Percentiles rank a stretch among this genome's conserved stretches.
These are phyloP conservation scores for Begonia fuchsioides DNA, from an alignment of 306 rosid genomes.

Conservation along the genomic window DNA sequence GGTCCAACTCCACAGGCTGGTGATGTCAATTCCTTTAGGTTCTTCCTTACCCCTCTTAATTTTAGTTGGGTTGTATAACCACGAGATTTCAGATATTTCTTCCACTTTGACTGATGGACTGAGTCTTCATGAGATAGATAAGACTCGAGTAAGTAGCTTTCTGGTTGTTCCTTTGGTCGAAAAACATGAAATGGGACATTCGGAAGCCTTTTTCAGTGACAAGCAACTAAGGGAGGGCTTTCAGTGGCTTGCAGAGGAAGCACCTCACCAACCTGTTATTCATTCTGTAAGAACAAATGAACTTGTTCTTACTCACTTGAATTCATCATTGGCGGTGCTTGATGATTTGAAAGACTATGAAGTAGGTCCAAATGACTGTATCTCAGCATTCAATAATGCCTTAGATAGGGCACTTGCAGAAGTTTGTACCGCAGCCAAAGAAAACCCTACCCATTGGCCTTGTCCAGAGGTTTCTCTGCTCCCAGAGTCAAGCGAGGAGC, in stretches of 20 bases:
- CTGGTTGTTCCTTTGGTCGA: slow-evolving; percentile 44
- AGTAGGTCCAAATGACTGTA: slow-evolving; percentile 45
- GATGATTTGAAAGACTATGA: slow-evolving; percentile 28
- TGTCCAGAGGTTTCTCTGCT: slow-evolving; percentile 62
- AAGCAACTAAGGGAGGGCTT: slow-evolving; percentile 56
- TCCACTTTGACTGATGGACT: slow-evolving; percentile 37
- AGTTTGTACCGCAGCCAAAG: slow-evolving; percentile 41
- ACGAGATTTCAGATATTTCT: slow-evolving; percentile 18
- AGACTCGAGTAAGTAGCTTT: slow-evolving; percentile 39
- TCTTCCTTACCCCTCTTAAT: slow-evolving; percentile 75
- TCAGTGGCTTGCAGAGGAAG: slow-evolving; percentile 77
- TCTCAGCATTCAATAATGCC: slow-evolving; percentile 70
- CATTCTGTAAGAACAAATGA: slow-evolving; percentile 37
- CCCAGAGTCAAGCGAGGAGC: slow-evolving; percentile 33
- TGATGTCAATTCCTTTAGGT: slow-evolving; percentile 53
- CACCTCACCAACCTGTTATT: slow-evolving; percentile 50
- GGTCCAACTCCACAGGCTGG: slow-evolving; percentile 44
- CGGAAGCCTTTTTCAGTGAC: slow-evolving; percentile 62
- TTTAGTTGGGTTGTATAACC: slow-evolving; percentile 28
- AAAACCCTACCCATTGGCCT: slow-evolving; percentile 58
- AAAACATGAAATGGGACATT: slow-evolving; percentile 28
- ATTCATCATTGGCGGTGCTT: slow-evolving; percentile 29
- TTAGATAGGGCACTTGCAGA: slow-evolving; percentile 41
- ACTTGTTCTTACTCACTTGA: slow-evolving; percentile 41
- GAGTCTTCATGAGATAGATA: slow-evolving; percentile 53